These are phyloP conservation scores for Sugiyamaella qingdaonensis DNA, from an alignment of 805 yeast genomes.

Conservation along the genomic window DNA sequence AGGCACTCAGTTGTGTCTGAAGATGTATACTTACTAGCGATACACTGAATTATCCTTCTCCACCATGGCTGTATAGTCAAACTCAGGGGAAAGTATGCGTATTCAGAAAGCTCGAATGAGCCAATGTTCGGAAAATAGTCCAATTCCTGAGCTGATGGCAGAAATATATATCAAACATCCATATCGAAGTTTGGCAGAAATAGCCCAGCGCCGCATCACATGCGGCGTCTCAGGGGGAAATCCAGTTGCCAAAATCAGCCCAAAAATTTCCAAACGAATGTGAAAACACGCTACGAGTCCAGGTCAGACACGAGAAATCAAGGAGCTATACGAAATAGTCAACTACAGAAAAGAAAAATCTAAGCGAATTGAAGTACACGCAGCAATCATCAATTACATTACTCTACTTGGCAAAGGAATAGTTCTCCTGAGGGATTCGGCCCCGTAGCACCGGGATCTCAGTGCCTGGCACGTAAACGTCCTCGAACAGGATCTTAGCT, in stretches of 20 bases:
- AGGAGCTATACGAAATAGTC: not conserved
- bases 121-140: too few species aligned
- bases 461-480: conserved; percentile 91
- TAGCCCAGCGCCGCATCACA: too few species aligned
- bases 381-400: not conserved
- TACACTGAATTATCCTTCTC: conserved; percentile 13
- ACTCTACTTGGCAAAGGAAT: conserved; percentile 54
- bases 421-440: conserved; percentile 92
- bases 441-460: conserved; percentile 94
- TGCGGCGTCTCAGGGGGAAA: too few species aligned
- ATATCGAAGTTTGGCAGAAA: too few species aligned
- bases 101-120: not conserved
- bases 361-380: not conserved
- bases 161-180: too few species aligned
- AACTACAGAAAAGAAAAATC: not conserved
- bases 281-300: too few species aligned
- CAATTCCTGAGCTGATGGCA: too few species aligned
- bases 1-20: not conserved
- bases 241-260: too few species aligned
- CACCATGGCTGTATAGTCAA: conserved; percentile 2
- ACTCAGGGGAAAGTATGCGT: too few species aligned
- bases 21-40: conserved; percentile 2
- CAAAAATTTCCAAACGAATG: too few species aligned
- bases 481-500: conserved; percentile 92
- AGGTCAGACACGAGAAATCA: not conserved